Percentiles rank a stretch among this genome's conserved stretches.
These are phyloP conservation scores for Dryas integrifolia DNA, from an alignment of 331 rosid genomes.

Conservation along the genomic window DNA sequence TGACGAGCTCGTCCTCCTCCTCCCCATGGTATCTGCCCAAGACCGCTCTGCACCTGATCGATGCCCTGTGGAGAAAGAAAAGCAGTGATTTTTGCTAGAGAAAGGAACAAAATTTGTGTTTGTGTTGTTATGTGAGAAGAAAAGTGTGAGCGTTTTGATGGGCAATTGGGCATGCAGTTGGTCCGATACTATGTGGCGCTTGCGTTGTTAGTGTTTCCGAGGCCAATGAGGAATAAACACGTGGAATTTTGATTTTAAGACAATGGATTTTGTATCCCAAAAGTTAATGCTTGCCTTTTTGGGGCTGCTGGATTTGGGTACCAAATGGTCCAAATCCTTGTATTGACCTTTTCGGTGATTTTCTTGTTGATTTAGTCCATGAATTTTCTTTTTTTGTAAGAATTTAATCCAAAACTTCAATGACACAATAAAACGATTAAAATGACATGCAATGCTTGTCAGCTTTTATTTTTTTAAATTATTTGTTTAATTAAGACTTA, in stretches of 20 bases:
- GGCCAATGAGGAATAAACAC: constrained; percentile 4
- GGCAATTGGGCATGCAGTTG: constrained; percentile 37
- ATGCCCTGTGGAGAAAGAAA: neutral
- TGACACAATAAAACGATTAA: no score
- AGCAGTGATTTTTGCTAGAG: neutral
- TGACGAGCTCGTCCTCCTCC: constrained; percentile 31
- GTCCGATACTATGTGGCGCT: constrained; percentile 23
- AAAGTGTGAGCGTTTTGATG: constrained; percentile 12
- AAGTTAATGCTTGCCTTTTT: neutral
- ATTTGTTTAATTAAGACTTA: no score
- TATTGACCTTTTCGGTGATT: neutral
- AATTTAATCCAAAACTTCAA: no score
- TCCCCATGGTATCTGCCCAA: constrained; percentile 35
- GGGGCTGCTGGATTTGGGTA: neutral
- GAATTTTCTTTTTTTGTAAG: no score
- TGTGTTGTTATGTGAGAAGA: neutral
- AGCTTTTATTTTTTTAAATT: no score
- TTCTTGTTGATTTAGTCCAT: neutral
- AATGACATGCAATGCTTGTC: no score
- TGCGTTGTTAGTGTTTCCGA: neutral
- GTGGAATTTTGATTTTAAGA: neutral
- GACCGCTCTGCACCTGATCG: neutral
- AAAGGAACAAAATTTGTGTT: neutral
- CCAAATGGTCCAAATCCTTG: neutral
- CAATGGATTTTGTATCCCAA: neutral